Percentiles rank a stretch among this genome's conserved stretches.
Conservation (phyloP, 306 rosid species). For the Datisca glomerata region DNA sequence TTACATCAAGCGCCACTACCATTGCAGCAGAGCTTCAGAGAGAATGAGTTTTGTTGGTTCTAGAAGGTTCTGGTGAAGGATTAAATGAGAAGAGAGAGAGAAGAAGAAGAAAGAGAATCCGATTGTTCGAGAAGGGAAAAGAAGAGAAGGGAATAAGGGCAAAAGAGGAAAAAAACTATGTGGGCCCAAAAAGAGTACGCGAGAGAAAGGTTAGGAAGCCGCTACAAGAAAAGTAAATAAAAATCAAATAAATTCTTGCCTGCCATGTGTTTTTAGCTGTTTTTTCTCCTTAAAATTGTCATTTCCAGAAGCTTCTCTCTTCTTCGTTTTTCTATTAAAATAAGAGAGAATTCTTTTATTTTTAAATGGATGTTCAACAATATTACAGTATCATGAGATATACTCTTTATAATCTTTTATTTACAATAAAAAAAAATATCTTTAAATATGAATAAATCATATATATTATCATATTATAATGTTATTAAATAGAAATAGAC, state of each 20-base stretch:
- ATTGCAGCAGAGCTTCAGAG: constrained; percentile 3
- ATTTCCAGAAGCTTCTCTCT: constrained; percentile 52
- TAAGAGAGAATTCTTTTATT: too few species aligned
- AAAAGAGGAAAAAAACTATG: not conserved
- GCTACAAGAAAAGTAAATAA: constrained; percentile 24
- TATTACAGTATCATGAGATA: too few species aligned
- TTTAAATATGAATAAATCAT: too few species aligned
- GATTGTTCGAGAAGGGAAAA: constrained; percentile 55
- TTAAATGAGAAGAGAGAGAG: constrained; percentile 12
- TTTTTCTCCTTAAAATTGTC: constrained; percentile 2
- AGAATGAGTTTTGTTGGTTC: constrained; percentile 37
- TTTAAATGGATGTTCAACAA: too few species aligned
- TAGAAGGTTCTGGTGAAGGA: constrained; percentile 59
- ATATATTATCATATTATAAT: too few species aligned
- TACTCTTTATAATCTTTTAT: too few species aligned
- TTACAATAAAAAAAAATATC: too few species aligned
- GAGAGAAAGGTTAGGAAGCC: constrained; percentile 23
- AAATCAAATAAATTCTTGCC: constrained; percentile 4
- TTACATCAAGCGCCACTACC: not conserved
- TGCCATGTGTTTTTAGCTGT: constrained; percentile 5
- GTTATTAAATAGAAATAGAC: too few species aligned
- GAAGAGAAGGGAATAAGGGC: not conserved
- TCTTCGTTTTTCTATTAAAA: constrained; percentile 8
- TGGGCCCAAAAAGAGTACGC: constrained; percentile 21
- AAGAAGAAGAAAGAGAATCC: constrained; percentile 13